Conservation (phyloP, 1,284 basidiomycete species). For the Volvariella volvacea region DNA sequence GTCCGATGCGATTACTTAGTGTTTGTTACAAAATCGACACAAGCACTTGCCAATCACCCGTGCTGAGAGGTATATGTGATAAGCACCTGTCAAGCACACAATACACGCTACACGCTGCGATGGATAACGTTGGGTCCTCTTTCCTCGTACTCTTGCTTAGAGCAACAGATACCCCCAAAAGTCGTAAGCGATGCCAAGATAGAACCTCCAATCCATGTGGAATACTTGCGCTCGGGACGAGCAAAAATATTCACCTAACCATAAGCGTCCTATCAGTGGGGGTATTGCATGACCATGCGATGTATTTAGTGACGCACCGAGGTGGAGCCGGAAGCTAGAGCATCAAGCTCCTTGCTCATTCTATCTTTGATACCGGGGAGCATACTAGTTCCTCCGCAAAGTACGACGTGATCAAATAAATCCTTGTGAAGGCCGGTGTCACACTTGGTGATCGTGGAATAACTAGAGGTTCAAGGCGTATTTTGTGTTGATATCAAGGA, state of each 20-base stretch:
- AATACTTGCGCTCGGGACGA: slow-evolving; percentile 46
- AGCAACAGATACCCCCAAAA: slow-evolving; percentile 74
- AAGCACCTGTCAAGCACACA: too few species aligned
- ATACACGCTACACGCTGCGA: slow-evolving; percentile 2
- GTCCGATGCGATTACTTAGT: too few species aligned
- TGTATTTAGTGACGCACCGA: slow-evolving; percentile 42
- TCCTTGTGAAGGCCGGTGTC: slow-evolving; percentile 62
- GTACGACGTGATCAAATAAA: slow-evolving; percentile 78
- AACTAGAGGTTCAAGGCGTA: slow-evolving; percentile 20
- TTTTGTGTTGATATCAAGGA: not conserved
- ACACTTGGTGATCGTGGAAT: slow-evolving; percentile 63
- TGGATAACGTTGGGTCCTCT: slow-evolving; percentile 52
- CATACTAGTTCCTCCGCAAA: slow-evolving; percentile 85
- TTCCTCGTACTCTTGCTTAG: slow-evolving; percentile 39
- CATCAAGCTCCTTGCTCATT: slow-evolving; percentile 83
- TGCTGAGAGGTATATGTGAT: too few species aligned
- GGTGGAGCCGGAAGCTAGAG: slow-evolving; percentile 59
- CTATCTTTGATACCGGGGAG: slow-evolving; percentile 82
- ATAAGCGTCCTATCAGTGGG: slow-evolving; percentile 26
- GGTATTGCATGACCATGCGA: not conserved
- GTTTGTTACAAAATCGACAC: too few species aligned
- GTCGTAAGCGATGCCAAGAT: slow-evolving; percentile 78
- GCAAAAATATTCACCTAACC: slow-evolving; percentile 70
- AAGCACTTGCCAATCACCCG: too few species aligned
- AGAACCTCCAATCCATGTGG: slow-evolving; percentile 27